These are phyloP conservation scores for Gossypium trilobum DNA, from an alignment of 441 rosid species.

Conservation along the genomic window DNA sequence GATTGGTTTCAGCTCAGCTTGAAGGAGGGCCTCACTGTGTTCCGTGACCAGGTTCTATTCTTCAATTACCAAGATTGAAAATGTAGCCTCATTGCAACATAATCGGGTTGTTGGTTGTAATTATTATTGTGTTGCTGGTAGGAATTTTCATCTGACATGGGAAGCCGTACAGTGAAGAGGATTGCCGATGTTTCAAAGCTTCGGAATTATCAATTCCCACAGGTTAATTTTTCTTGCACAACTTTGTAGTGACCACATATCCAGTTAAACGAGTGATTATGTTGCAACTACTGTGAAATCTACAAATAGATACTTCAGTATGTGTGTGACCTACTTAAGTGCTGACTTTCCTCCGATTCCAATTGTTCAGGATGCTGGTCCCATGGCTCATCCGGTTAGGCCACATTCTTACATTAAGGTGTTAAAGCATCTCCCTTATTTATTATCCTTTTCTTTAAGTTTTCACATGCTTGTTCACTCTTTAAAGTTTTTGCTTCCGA, in stretches of 20 bases:
- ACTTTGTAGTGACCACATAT: neutral
- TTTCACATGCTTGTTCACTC: neutral
- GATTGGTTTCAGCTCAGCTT: slow-evolving; percentile 99
- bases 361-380: slow-evolving; percentile 80
- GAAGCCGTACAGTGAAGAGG: slow-evolving; percentile 96
- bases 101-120: slow-evolving; percentile 1
- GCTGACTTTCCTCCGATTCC: neutral
- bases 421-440: slow-evolving; percentile 14
- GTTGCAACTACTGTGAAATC: neutral
- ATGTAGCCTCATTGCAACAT: neutral
- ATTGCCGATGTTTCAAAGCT: slow-evolving; percentile 90
- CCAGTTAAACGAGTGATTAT: neutral
- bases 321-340: slow-evolving; percentile 1
- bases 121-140: slow-evolving; percentile 16
- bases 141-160: slow-evolving; percentile 99
- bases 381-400: slow-evolving; percentile 98
- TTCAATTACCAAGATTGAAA: neutral
- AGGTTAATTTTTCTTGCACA: slow-evolving; percentile 40
- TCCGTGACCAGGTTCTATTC: slow-evolving; percentile 75
- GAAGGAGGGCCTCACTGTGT: slow-evolving; percentile 98
- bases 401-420: slow-evolving; percentile 99
- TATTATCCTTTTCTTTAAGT: neutral
- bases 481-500: neutral
- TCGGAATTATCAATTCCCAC: slow-evolving; percentile 79
- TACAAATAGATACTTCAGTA: neutral